Evolutionary conservation across 345 rosid genomes (phyloP), one percentile per base, ranked within the genome.

Genomic region (Adansonia digitata): DNA sequence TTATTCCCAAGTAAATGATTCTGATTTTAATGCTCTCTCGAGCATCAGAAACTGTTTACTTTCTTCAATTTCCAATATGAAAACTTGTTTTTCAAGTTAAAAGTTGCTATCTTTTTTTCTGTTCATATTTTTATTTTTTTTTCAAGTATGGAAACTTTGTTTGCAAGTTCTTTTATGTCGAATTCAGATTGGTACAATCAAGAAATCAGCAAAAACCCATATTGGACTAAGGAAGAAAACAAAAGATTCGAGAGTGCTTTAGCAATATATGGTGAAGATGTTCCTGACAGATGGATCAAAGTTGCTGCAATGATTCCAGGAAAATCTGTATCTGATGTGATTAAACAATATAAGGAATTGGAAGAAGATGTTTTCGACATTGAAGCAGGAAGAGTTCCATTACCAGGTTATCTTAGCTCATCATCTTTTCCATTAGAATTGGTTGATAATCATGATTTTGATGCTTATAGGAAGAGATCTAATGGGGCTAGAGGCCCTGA

Each of bases 171-270:
- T 10, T 68, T 67, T 48, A 69, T 81, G 75, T 53, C 85, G 5
- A 69, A 66, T 65, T 69, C 84, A 2, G 62, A 71, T 55, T 79
- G 83, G 82, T 74, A 67, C 59, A 49, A 74, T 7, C 57, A 74
- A 34, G 17, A 24, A 43, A 62, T 27, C 15, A 59, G 37, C n/a
- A 29, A 27, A 62, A 77, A 71, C 81, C 63, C 84, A 13, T 73
- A 45, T 74, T 90, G 95, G 95, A 88, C 88, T 3, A 81, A 45
- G 69, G 95, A 87, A 34, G 90, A 90, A 82, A 90, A 88, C 88
- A 88, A 90, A 79, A 45, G 13, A 59, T 90, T 90, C 64, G 95
- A 90, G 80, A 86, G 85, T 42, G 95, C 91, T 75, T 82, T 90
- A 49, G 92, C 95, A 0, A 79, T 86, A 24, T 86, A 64, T 45